phyloP scores from a whole-genome alignment of 1,139 yeast species.

The Blastobotrys persicus region DNA sequence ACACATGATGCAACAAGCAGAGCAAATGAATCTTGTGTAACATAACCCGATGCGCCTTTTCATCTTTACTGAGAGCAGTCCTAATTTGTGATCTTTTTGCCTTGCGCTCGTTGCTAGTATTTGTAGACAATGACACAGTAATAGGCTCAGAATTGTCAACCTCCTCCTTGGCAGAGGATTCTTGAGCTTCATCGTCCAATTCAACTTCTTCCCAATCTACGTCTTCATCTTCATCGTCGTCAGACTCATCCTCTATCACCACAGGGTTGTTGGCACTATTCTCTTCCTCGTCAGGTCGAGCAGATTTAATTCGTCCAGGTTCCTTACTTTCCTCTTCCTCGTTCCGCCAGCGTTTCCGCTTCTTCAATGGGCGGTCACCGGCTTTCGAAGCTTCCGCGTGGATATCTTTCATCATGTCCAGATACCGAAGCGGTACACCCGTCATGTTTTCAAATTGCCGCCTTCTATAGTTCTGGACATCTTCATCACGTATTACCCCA shows the following conservation, averaged over 20 bases:
- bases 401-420: constrained; percentile 40
- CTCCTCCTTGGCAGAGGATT: constrained; percentile 43
- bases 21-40: constrained; percentile 63
- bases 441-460: constrained; percentile 17
- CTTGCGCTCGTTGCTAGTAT: constrained; percentile 8
- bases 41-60: constrained; percentile 48
- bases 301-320: constrained; percentile 27
- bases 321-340: constrained; percentile 57
- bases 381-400: constrained; percentile 23
- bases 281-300: background rate
- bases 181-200: constrained; percentile 29
- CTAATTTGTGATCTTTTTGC: constrained; percentile 9
- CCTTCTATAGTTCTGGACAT: background rate
- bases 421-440: constrained; percentile 40
- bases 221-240: constrained; percentile 36
- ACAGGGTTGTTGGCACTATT: background rate
- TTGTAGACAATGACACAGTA: constrained; percentile 13
- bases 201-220: constrained; percentile 39
- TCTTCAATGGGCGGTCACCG: constrained; percentile 29
- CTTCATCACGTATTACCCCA: constrained; percentile 4
- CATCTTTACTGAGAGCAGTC: constrained; percentile 47
- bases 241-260: constrained; percentile 10
- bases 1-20: constrained; percentile 62
- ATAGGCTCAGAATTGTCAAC: constrained; percentile 17
- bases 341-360: constrained; percentile 50